Base-by-base conservation (phyloP, 2,329 filamentous ascomycete species). In the Drechslerella stenobrocha region DNA sequence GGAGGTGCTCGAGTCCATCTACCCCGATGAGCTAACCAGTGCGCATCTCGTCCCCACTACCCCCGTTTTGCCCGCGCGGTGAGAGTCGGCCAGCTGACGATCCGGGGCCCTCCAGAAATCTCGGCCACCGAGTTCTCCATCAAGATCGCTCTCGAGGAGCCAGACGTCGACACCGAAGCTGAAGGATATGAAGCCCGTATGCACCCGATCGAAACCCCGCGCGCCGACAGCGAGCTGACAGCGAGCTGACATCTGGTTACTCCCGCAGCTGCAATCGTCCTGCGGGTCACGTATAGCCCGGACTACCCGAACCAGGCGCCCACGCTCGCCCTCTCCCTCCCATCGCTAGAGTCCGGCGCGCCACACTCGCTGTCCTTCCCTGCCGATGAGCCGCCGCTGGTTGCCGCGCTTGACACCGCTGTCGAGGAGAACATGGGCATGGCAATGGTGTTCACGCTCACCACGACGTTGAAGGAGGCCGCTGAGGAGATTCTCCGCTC, bases 1-100 rank as follows among this genome's bases (percentile, higher is more conserved):
- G 70, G 93, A 98, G 78, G 92, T 98, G 73, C 89, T 98, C 76
- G 90, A 95, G 75, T 96, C 92, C 69, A 98, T 98, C 75, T 98
- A 97, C 73, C 90, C 93, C 0, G 92, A 98, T 67, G 93, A 98
- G 79, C 96, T 98, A 73, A 92, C 87, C 82, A 88, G 90, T 92
- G 74, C 47, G 77, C 20, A 32, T 8, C 55, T 52, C 32, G 30
- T 45, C 40, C 63, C 22, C 9, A 1, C 7, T 50, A 13, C 15
- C 18, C 22, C 2, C 15, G 23, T n/a, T n/a, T n/a, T n/a, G 28
- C 20, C n/a, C 8, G 11, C 22, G 23, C 15, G 13, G 13, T 18
- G 22, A 30, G 28, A 5, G 28, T 6, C 13, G 20, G 23, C 26
- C 2, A 23, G 45, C 53, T 44, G 22, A 59, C 34, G 23, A 3